A percentile compares a stretch with the other conserved stretches of the same genome.
Evolutionary conservation across 2,329 filamentous ascomycete genomes (phyloP).

Genomic region (Xylaria sp.): DNA sequence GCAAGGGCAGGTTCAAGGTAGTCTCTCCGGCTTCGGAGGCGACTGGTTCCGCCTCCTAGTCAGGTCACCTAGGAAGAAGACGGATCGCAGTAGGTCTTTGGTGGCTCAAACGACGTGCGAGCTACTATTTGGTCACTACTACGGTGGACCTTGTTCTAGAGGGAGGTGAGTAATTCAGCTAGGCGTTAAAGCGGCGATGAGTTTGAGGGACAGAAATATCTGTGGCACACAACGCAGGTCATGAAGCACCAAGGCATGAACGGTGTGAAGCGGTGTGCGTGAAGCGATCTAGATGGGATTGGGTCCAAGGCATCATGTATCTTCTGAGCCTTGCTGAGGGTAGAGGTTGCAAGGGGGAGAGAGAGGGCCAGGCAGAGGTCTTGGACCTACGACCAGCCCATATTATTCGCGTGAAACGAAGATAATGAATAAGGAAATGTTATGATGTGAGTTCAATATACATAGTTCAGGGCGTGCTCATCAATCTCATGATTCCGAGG

Average conservation of each 20-base stretch:
- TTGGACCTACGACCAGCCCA: not conserved
- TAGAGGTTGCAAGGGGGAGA: not conserved
- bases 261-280: not conserved
- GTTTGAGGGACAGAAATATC: not conserved
- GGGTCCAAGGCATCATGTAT: conserved; percentile 22
- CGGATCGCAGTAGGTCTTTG: not conserved
- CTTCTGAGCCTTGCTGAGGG: conserved; percentile 23
- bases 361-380: not conserved
- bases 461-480: not conserved
- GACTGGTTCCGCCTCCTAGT: conserved; percentile 12
- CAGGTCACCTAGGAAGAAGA: not conserved
- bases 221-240: not conserved
- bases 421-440: not conserved
- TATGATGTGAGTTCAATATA: not conserved
- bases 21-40: conserved; percentile 39
- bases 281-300: not conserved
- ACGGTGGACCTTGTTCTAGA: conserved; percentile 4
- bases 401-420: not conserved
- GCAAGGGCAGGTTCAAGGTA: conserved; percentile 55
- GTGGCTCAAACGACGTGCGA: conserved; percentile 2
- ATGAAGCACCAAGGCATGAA: not conserved
- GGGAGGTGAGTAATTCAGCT: not conserved
- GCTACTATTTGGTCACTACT: not conserved
- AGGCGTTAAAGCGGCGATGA: not conserved
- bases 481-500: not conserved